A percentile compares a stretch with the other conserved stretches of the same genome.
Evolutionary conservation across 2,329 filamentous ascomycete species (phyloP).

Genomic region (Parascedosporium putredinis): DNA sequence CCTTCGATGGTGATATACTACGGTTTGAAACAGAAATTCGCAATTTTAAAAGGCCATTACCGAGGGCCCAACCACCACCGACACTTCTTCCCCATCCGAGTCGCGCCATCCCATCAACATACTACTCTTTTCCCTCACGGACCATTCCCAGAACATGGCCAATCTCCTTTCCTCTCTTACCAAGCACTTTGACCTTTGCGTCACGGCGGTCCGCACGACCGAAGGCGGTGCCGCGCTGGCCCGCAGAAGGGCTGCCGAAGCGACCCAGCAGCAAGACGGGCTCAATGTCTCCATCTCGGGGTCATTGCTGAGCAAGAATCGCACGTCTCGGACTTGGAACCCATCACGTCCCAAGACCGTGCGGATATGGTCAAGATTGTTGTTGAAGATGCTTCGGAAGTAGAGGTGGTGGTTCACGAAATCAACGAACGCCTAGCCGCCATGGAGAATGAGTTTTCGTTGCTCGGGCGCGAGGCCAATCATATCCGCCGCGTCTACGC

Average conservation of each 20-base stretch:
- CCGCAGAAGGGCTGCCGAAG: conserved; percentile 57
- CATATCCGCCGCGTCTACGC: conserved; percentile 37
- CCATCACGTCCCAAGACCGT: conserved; percentile 65
- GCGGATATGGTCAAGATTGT: conserved; percentile 77
- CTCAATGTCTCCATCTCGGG: conserved; percentile 54
- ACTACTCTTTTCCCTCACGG: conserved; percentile 53
- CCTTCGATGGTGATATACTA: conserved; percentile 66
- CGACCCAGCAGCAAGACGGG: conserved; percentile 33
- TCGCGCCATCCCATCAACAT: conserved; percentile 30
- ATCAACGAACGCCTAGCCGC: conserved; percentile 65
- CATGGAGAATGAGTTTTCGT: conserved; percentile 63
- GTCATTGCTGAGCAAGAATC: conserved; percentile 51
- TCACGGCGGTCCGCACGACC: conserved; percentile 81
- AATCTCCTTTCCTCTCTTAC: conserved; percentile 70
- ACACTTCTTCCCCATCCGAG: conserved; percentile 7
- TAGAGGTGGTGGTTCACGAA: conserved; percentile 56
- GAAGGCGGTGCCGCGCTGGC: conserved; percentile 67
- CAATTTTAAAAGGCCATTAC: conserved; percentile 49
- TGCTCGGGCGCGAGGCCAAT: conserved; percentile 53
- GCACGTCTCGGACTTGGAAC: conserved; percentile 45
- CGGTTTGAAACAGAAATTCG: conserved; percentile 67
- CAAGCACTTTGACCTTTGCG: conserved; percentile 84
- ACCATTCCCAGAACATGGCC: conserved; percentile 73
- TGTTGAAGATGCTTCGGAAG: conserved; percentile 56
- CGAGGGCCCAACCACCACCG: conserved; percentile 17